These are phyloP conservation scores for Quercus wislizeni DNA, from an alignment of 306 rosid genomes.

Conservation along the genomic window DNA sequence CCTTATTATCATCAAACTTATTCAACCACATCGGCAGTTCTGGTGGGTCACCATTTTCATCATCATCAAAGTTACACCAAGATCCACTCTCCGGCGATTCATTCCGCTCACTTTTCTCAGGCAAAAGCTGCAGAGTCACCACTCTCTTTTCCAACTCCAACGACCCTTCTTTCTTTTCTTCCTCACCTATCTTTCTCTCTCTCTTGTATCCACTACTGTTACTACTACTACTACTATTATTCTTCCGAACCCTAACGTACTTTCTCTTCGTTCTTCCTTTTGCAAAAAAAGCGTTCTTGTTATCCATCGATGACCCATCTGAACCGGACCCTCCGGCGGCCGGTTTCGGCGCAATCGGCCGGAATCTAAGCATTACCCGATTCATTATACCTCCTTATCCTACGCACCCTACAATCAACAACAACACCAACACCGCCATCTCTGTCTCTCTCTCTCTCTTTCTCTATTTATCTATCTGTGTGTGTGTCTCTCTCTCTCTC, in stretches of 20 bases:
- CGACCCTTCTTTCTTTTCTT: neutral
- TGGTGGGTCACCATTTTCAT: neutral
- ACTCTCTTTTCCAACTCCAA: neutral
- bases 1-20: neutral
- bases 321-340: constrained; percentile 10
- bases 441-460: neutral
- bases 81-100: constrained; percentile 20
- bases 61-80: neutral
- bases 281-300: neutral
- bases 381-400: constrained; percentile 24
- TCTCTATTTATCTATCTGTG: neutral
- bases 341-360: constrained; percentile 74
- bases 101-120: constrained; percentile 25
- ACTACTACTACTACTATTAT: neutral
- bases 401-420: constrained; percentile 19
- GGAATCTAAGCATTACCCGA: constrained; percentile 47
- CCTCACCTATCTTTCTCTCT: neutral
- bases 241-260: constrained; percentile 57
- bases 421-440: neutral
- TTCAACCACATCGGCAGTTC: neutral
- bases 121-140: constrained; percentile 43
- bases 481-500: neutral
- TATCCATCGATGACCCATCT: neutral
- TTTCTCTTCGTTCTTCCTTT: constrained; percentile 48
- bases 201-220: neutral